Conservation (phyloP, 1,284 basidiomycete genomes). For the Agroathelia rolfsii region DNA sequence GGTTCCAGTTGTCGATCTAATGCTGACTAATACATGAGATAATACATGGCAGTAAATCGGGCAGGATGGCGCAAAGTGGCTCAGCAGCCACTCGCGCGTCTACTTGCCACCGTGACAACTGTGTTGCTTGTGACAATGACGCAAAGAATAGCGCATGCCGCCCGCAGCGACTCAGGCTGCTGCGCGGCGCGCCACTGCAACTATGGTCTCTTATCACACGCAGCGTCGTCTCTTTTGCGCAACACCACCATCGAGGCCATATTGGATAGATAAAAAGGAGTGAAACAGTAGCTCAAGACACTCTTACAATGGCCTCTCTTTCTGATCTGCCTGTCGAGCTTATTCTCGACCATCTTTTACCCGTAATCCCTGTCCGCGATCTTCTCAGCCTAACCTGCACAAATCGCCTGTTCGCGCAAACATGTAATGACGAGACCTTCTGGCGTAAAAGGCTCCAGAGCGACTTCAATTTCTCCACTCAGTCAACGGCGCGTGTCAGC, state of each 20-base stretch:
- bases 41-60: too few relatives aligned
- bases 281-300: too few relatives aligned
- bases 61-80: too few relatives aligned
- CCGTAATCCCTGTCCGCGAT: constrained; percentile 46
- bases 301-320: constrained; percentile 24
- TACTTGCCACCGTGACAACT: too few relatives aligned
- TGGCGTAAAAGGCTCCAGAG: constrained; percentile 63
- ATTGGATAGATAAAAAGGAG: too few relatives aligned
- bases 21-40: too few relatives aligned
- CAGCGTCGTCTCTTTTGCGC: too few relatives aligned
- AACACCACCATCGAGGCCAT: too few relatives aligned
- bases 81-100: too few relatives aligned
- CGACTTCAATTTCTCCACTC: constrained; percentile 75
- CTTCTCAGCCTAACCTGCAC: constrained; percentile 48
- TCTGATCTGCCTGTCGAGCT: constrained; percentile 61
- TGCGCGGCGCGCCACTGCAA: not conserved
- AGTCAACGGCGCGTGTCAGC: constrained; percentile 55
- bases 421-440: constrained; percentile 67
- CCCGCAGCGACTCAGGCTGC: constrained; percentile 19
- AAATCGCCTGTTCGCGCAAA: constrained; percentile 43
- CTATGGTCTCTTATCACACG: constrained; percentile 1
- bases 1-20: too few relatives aligned
- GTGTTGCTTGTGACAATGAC: too few relatives aligned
- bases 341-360: constrained; percentile 64
- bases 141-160: too few relatives aligned